These are phyloP conservation scores for Cutaneotrichosporon sp. DNA, from an alignment of 1,284 basidiomycete genomes.

Conservation along the genomic window DNA sequence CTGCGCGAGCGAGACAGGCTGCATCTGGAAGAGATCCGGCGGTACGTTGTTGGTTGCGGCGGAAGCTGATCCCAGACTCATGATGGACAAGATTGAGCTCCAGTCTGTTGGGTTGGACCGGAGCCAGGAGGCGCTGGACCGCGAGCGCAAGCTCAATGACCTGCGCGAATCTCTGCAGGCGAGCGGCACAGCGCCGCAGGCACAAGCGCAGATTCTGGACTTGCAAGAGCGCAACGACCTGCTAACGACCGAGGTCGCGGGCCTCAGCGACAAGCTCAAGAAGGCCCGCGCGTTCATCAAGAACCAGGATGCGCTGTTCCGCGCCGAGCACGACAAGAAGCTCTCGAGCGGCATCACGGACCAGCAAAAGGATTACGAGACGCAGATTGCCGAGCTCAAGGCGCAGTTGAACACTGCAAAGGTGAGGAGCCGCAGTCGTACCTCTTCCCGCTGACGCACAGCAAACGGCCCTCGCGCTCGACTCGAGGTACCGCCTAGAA, in stretches of 20 bases:
- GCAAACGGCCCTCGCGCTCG: constrained; percentile 8
- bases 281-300: constrained; percentile 91
- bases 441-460: neutral
- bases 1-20: constrained; percentile 78
- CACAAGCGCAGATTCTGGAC: constrained; percentile 66
- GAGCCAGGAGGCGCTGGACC: constrained; percentile 72
- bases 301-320: constrained; percentile 73
- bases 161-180: constrained; percentile 66
- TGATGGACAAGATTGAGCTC: constrained; percentile 85
- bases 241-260: constrained; percentile 66
- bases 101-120: constrained; percentile 82
- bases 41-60: constrained; percentile 12
- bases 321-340: constrained; percentile 20
- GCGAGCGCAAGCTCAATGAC: constrained; percentile 55
- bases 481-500: constrained; percentile 61
- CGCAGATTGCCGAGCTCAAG: constrained; percentile 65
- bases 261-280: constrained; percentile 66
- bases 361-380: constrained; percentile 61
- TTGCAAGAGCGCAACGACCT: constrained; percentile 71
- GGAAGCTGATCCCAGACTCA: constrained; percentile 48
- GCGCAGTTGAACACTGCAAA: constrained; percentile 62
- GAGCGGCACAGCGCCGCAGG: constrained; percentile 70
- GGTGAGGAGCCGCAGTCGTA: constrained; percentile 50
- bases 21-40: constrained; percentile 86
- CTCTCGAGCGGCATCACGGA: constrained; percentile 62